Base-by-base conservation (phyloP, 495 filamentous ascomycete genomes). In the Lophium mytilinum region DNA sequence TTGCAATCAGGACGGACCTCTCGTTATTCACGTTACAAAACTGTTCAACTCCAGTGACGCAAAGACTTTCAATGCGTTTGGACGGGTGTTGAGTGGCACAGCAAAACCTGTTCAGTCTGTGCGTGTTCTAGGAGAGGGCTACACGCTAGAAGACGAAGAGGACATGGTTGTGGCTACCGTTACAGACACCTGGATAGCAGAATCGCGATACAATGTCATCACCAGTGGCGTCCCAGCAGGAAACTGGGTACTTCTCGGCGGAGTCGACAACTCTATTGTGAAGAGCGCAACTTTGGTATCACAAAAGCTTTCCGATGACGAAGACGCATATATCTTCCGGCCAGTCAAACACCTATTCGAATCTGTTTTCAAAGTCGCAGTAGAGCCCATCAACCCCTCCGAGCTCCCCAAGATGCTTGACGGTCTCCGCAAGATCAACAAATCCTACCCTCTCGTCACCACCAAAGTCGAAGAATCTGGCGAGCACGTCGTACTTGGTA, bases 391-490 rank as follows among this genome's bases (percentile, higher is more conserved):
- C 71, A 97, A 97, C 66, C 93, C 93, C 5, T 96, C 91, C 3
- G 93, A 98, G 71, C 75, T 98, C n/a, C 93, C 93, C 0, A 98
- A 98, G 73, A 98, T 98, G 93, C 78, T 98, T 45, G 93, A 98
- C 68, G 93, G 93, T 49, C 79, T 98, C 30, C 81, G 93, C 50
- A 96, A 95, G 66, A 87, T 97, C 71, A 96, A 96, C 77, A 97
- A 97, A 73, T 90, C 85, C 69, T 98, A 97, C 66, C 93, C 93
- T 36, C 77, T 98, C 24, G 86, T 96, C 52, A 88, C 87, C 43
- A 97, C 93, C 9, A 97, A 97, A 71, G 93, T 98, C 14, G 93
- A 98, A 66, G 93, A 98, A 69, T 96, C 90, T n/a, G 93, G 93
- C 12, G 93, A 98, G 69, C 93, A 98, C 71, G 83, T 97, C 57